phyloP scores from a whole-genome alignment of 2,329 filamentous ascomycete species.

The Neocatenulostroma microsporum region DNA sequence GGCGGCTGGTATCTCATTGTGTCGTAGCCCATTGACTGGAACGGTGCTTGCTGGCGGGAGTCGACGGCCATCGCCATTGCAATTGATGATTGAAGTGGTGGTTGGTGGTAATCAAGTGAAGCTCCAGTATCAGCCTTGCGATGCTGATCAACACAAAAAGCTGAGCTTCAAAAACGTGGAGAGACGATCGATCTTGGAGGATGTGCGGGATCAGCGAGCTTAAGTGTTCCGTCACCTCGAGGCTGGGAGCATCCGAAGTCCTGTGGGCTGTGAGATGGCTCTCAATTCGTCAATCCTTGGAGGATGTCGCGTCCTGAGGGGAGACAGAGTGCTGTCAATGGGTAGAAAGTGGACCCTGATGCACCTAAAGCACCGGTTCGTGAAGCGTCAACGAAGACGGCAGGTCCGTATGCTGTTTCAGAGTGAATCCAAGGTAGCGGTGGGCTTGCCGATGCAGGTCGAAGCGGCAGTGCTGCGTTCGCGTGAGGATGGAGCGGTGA shows the following conservation, averaged over 20 bases:
- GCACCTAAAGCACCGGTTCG: slow-evolving; percentile 17
- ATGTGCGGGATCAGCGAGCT: slow-evolving; percentile 45
- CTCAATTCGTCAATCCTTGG: slow-evolving; percentile 14
- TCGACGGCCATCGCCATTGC: slow-evolving; percentile 98
- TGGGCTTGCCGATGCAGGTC: slow-evolving; percentile 5
- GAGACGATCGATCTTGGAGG: slow-evolving; percentile 38
- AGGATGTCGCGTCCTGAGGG: slow-evolving; percentile 12
- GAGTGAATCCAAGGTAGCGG: slow-evolving; percentile 3
- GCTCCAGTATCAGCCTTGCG: slow-evolving; percentile 8
- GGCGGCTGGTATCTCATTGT: slow-evolving; percentile 64
- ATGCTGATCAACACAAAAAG: slow-evolving; percentile 7
- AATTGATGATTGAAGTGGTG: slow-evolving; percentile 46
- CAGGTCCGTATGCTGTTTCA: slow-evolving; percentile 13
- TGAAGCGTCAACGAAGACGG: slow-evolving; percentile 14
- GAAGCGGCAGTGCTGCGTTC: slow-evolving; percentile 8
- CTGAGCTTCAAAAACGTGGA: slow-evolving; percentile 37
- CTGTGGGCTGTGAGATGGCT: slow-evolving; percentile 11
- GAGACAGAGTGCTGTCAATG: slow-evolving; percentile 18
- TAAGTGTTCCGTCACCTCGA: slow-evolving; percentile 27
- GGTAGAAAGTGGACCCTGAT: slow-evolving; percentile 18
- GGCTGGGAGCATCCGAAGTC: slow-evolving; percentile 17
- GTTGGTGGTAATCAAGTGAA: slow-evolving; percentile 19
- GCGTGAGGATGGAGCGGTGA: slow-evolving; percentile 5
- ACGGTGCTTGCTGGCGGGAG: slow-evolving; percentile 65
- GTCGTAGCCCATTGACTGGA: slow-evolving; percentile 73